These are phyloP conservation scores for Lasiosphaeria hispida DNA, from an alignment of 495 filamentous ascomycete species.

Conservation along the genomic window DNA sequence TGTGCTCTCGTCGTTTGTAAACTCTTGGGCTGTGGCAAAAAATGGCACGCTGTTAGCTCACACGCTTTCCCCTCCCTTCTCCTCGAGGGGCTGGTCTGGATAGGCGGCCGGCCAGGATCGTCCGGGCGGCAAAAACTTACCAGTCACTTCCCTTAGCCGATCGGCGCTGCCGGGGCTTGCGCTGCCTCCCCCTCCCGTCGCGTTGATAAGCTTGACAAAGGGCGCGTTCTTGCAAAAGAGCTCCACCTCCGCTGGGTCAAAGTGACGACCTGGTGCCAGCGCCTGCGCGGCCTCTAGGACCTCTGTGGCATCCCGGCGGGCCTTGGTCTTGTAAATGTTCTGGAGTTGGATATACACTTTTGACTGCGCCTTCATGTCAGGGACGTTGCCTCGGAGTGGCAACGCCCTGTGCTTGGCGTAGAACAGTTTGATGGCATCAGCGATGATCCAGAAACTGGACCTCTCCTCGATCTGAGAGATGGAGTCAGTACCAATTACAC, in stretches of 20 bases:
- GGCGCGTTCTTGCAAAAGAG: slow-evolving; percentile 94
- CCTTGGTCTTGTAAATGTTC: slow-evolving; percentile 90
- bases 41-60: slow-evolving; percentile 5
- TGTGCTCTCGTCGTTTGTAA: slow-evolving; percentile 41
- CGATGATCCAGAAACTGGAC: slow-evolving; percentile 84
- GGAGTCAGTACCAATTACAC: slow-evolving; percentile 19
- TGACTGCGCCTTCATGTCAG: slow-evolving; percentile 97
- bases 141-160: slow-evolving; percentile 30
- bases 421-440: slow-evolving; percentile 74
- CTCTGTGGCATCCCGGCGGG: slow-evolving; percentile 74
- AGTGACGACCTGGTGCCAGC: slow-evolving; percentile 50
- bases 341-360: slow-evolving; percentile 88
- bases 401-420: slow-evolving; percentile 66
- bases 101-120: not conserved
- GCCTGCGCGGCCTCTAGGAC: slow-evolving; percentile 67
- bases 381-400: slow-evolving; percentile 82
- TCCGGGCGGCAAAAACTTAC: slow-evolving; percentile 25
- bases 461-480: slow-evolving; percentile 37
- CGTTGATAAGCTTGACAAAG: slow-evolving; percentile 81
- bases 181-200: slow-evolving; percentile 26
- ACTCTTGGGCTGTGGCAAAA: slow-evolving; percentile 35
- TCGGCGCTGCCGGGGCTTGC: slow-evolving; percentile 18
- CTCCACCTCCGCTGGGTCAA: slow-evolving; percentile 78
- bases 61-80: slow-evolving; percentile 5
- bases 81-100: not conserved